Evolutionary conservation across 345 rosid genomes (phyloP).

Genomic region (Populus ilicifolia): DNA sequence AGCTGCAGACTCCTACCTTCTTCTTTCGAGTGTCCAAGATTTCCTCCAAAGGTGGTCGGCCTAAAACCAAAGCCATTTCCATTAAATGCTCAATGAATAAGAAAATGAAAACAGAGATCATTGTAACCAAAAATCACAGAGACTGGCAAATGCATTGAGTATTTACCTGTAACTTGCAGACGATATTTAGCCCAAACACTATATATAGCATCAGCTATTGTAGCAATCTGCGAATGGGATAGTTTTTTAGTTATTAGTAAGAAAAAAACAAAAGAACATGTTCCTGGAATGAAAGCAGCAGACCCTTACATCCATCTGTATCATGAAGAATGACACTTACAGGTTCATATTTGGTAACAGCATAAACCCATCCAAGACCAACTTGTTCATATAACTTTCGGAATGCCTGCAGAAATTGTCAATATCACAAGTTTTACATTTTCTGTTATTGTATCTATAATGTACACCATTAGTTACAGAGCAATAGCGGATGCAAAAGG

Average conservation of each 20-base stretch:
- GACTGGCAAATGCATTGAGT: neutral
- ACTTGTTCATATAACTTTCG: constrained; percentile 73
- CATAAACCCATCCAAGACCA: constrained; percentile 91
- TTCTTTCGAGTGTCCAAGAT: constrained; percentile 61
- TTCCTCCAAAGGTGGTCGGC: constrained; percentile 66
- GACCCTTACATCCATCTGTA: neutral
- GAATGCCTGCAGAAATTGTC: constrained; percentile 64
- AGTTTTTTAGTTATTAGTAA: neutral
- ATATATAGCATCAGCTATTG: constrained; percentile 67
- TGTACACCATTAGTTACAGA: neutral
- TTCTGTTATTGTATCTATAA: neutral
- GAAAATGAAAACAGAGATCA: neutral
- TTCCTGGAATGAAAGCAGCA: neutral
- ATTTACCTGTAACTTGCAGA: constrained; percentile 70
- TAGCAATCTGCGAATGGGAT: constrained; percentile 48
- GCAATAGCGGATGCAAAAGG: neutral
- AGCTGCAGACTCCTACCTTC: constrained; percentile 40
- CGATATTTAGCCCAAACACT: constrained; percentile 84
- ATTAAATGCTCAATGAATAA: neutral
- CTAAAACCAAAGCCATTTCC: constrained; percentile 32
- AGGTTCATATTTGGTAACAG: constrained; percentile 78
- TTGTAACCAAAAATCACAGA: neutral
- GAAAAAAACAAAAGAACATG: neutral
- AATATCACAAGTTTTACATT: neutral
- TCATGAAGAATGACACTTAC: constrained; percentile 35